A percentile compares a stretch with the other conserved stretches of the same genome.
These are phyloP conservation scores for Tremella fuciformis DNA, from an alignment of 768 basidiomycete genomes.

Conservation along the genomic window DNA sequence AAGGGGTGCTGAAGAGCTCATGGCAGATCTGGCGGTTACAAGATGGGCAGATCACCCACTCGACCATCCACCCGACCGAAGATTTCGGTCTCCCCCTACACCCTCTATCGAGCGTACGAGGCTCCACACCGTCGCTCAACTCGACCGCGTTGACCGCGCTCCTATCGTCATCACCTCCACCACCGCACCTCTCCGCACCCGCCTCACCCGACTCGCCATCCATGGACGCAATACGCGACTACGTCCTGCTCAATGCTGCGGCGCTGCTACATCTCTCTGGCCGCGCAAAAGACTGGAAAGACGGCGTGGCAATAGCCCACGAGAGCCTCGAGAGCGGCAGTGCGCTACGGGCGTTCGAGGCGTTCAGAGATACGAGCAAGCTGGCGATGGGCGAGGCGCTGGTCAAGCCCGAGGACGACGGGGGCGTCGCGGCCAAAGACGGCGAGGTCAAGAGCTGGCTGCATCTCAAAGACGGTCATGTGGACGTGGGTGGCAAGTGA, in stretches of 20 bases:
- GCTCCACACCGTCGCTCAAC: slow-evolving; percentile 76
- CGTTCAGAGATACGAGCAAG: slow-evolving; percentile 51
- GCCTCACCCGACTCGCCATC: slow-evolving; percentile 41
- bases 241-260: slow-evolving; percentile 85
- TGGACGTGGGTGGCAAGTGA: background rate
- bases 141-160: slow-evolving; percentile 68
- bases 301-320: slow-evolving; percentile 69
- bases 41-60: slow-evolving; percentile 62
- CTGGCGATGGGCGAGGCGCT: slow-evolving; percentile 45
- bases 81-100: slow-evolving; percentile 75
- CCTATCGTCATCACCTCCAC: slow-evolving; percentile 56
- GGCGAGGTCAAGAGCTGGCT: slow-evolving; percentile 49
- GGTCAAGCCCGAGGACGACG: slow-evolving; percentile 46
- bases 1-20: background rate
- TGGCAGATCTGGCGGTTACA: slow-evolving; percentile 65
- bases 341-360: slow-evolving; percentile 54
- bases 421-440: slow-evolving; percentile 52
- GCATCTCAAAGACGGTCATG: slow-evolving; percentile 10
- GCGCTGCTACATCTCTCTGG: slow-evolving; percentile 84
- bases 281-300: slow-evolving; percentile 63
- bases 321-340: slow-evolving; percentile 54
- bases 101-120: slow-evolving; percentile 66
- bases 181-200: slow-evolving; percentile 41
- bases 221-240: slow-evolving; percentile 70
- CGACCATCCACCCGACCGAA: slow-evolving; percentile 61